Base-by-base conservation (phyloP, 352 stramenopile species). In the Pythium periplocum region DNA sequence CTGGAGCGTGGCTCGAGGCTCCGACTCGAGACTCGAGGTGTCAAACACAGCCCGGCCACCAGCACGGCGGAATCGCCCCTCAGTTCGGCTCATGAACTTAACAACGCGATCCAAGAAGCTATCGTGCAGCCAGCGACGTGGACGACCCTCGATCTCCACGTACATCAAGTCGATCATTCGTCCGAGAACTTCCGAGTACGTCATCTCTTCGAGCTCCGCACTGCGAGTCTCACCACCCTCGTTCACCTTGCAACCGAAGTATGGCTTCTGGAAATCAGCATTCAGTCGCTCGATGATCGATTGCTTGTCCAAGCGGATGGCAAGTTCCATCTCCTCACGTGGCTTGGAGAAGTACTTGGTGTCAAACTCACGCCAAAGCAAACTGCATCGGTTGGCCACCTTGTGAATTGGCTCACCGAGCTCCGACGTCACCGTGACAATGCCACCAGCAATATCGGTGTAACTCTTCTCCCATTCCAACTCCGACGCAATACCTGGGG, bases 211-310 rank as follows among this genome's bases (percentile, higher is more conserved):
- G 34, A 96, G 38, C 37, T 93, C 86, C 34, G 71, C 78, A 10
- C 56, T 48, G 10, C 67, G 34, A 11, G 46, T 54, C 32, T 78
- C 56, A 9, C 69, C 79, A 34, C 64, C 73, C 46, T 70, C 60
- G 4, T 36, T 60, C 48, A 78, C 62, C 57, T 86, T 83, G 45
- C 67, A 71, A 10, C 86, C 86, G 58, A 96, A 96, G 69, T 93
- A 95, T 35, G 78, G 79, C 68, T 96, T 96, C 65, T 96, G 86
- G 62, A 90, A 96, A 51, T 96, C 83, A 4, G 78, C 64, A 49
- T 96, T 95, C 38, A 96, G 56, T 12, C 71, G 69, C n/a, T 63
- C 61, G 40, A 93, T 89, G 50, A 95, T 93, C 43, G 71, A 44
- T 26, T 86, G 66, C 70, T 88, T 90, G 66, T 90, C 82, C 4